These are phyloP conservation scores for Ballota nigra DNA, from an alignment of 257 asterid genomes.

Conservation along the genomic window DNA sequence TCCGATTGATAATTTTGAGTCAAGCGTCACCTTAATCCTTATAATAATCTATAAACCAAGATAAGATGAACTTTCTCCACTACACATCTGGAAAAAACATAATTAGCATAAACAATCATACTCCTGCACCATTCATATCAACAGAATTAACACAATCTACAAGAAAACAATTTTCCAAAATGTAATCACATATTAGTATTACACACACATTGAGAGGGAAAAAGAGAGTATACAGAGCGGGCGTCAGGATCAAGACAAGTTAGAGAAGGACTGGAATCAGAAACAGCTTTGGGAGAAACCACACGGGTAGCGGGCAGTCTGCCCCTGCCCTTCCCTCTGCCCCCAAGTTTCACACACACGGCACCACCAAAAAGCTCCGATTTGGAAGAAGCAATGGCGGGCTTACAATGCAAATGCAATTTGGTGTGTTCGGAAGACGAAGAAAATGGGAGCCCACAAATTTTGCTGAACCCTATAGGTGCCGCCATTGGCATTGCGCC, in stretches of 20 bases:
- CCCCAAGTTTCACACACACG: conserved; percentile 18
- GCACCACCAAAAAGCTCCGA: conserved; percentile 46
- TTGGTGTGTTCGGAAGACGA: conserved; percentile 24
- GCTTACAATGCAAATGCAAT: conserved; percentile 33
- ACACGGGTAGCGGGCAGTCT: conserved; percentile 30
- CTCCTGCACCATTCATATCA: conserved; percentile 15
- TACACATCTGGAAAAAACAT: not conserved
- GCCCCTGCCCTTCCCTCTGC: conserved; percentile 11
- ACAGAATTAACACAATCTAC: not conserved
- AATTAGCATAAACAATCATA: not conserved
- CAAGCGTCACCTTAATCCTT: no score
- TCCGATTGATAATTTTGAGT: no score
- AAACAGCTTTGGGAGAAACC: conserved; percentile 62
- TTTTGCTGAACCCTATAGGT: conserved; percentile 30
- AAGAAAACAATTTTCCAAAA: not conserved
- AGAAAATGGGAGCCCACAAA: conserved; percentile 27
- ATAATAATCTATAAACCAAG: no score
- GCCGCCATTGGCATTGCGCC: conserved; percentile 28
- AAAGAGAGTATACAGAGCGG: conserved; percentile 36
- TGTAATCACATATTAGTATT: not conserved
- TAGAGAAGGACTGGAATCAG: conserved; percentile 51
- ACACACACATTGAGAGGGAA: not conserved
- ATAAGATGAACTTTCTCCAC: no score
- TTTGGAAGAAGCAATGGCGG: conserved; percentile 32
- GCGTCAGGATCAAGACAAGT: conserved; percentile 74